These are phyloP conservation scores for Zalerion maritima DNA, from an alignment of 495 filamentous ascomycete genomes.

Conservation along the genomic window DNA sequence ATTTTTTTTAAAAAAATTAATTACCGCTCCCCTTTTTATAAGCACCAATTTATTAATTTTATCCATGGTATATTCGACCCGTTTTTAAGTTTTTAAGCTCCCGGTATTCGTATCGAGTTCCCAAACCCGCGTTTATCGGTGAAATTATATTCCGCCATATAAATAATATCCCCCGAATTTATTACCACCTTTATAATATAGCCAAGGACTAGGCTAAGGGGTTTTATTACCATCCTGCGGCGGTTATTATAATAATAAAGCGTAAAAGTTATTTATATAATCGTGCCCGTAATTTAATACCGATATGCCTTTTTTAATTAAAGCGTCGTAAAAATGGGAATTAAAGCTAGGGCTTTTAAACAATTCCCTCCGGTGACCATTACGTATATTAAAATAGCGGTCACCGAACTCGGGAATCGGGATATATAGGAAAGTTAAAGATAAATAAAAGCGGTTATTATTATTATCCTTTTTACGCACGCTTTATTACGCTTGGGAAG, in stretches of 20 bases:
- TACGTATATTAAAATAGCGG: slow-evolving; percentile 12
- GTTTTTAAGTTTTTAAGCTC: slow-evolving; percentile 23
- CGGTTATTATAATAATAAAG: slow-evolving; percentile 14
- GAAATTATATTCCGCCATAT: slow-evolving; percentile 17
- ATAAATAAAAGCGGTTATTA: slow-evolving; percentile 11
- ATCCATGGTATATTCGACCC: slow-evolving; percentile 21
- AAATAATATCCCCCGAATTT: slow-evolving; percentile 26
- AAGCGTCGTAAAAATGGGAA: slow-evolving; percentile 23
- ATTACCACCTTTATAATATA: slow-evolving; percentile 22
- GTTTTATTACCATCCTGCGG: too few species aligned
- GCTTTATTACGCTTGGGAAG: slow-evolving; percentile 17
- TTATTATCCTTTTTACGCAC: slow-evolving; percentile 13
- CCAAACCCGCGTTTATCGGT: slow-evolving; percentile 21
- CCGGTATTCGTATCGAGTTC: slow-evolving; percentile 21
- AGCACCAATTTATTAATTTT: slow-evolving; percentile 25
- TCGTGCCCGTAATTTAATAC: slow-evolving; percentile 23
- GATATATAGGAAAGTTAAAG: slow-evolving; percentile 19
- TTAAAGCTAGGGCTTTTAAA: slow-evolving; percentile 21
- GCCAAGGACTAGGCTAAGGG: slow-evolving; percentile 19
- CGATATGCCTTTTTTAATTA: slow-evolving; percentile 19
- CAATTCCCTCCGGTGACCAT: slow-evolving; percentile 19
- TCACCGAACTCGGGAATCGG: slow-evolving; percentile 20
- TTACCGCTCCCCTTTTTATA: slow-evolving; percentile 17
- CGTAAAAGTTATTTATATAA: slow-evolving; percentile 27
- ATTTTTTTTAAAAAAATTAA: too few species aligned